These are phyloP conservation scores for Beta vulgaris DNA, from an alignment of 148 eudicot genomes.

Conservation along the genomic window DNA sequence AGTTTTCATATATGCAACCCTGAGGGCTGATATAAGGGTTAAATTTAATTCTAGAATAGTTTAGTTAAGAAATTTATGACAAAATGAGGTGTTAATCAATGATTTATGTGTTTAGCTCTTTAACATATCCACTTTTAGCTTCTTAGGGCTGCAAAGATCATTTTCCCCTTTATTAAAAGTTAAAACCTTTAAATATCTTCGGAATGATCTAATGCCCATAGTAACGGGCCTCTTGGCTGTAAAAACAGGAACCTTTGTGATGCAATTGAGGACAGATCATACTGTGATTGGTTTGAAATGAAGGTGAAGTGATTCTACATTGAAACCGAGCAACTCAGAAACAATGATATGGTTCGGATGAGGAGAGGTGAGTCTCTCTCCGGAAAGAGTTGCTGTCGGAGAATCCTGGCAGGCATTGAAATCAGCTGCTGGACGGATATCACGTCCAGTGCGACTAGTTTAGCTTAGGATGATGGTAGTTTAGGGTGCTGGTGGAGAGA, in stretches of 20 bases:
- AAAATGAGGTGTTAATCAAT: too few species aligned
- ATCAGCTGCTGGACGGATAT: not conserved
- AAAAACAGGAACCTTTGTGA: slow-evolving; percentile 8
- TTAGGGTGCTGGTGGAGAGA: not conserved
- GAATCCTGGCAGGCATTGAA: not conserved
- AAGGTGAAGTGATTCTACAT: not conserved
- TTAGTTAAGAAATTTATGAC: too few species aligned
- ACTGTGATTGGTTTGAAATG: not conserved
- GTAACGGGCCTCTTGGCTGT: too few species aligned
- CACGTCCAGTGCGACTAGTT: not conserved
- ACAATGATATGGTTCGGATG: not conserved
- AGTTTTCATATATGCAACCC: too few species aligned
- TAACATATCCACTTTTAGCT: too few species aligned
- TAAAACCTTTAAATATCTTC: not conserved
- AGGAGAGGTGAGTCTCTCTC: not conserved
- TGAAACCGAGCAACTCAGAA: not conserved
- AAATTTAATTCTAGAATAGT: too few species aligned
- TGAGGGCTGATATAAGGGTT: too few species aligned
- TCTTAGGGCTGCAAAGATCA: too few species aligned
- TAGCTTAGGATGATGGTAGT: too few species aligned
- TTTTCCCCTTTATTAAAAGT: too few species aligned
- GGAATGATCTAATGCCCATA: not conserved
- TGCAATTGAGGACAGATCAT: not conserved
- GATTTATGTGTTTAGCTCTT: too few species aligned
- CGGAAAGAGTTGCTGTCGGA: not conserved